A percentile compares a stretch with the other conserved stretches of the same genome.
phyloP scores from a whole-genome alignment of 140 eudicot genomes.

The Oenanthe javanica region DNA sequence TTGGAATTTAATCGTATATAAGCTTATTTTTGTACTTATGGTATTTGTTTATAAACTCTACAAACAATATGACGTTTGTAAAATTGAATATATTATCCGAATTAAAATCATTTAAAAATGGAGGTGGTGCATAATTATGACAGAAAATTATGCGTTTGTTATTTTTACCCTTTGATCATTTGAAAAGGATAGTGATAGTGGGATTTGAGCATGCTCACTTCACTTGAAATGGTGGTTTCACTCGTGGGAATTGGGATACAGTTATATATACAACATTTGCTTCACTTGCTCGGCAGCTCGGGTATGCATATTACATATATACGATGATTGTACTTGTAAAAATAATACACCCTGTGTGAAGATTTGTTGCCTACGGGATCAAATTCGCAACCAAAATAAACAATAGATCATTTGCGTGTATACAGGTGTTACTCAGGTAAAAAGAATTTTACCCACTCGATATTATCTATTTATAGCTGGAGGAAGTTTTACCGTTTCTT shows the following conservation, averaged over 20 bases:
- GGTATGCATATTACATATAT: background rate
- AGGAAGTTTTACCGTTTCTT: no score
- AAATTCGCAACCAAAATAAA: background rate
- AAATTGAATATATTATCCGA: background rate
- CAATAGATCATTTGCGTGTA: background rate
- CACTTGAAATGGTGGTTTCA: background rate
- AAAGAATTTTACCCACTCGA: no score
- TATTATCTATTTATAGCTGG: no score
- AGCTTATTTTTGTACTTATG: no score
- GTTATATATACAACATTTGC: background rate
- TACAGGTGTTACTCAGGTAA: background rate
- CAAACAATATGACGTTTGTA: no score
- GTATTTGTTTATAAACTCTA: no score
- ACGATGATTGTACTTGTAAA: background rate
- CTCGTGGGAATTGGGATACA: background rate
- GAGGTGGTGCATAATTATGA: background rate
- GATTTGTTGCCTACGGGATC: background rate
- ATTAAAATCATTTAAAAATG: background rate
- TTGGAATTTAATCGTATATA: background rate
- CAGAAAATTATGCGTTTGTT: background rate
- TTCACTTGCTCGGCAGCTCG: background rate
- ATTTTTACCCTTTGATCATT: background rate
- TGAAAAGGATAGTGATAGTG: conserved; percentile 5
- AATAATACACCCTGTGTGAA: background rate
- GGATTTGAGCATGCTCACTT: conserved; percentile 8